These are phyloP conservation scores for Leccinum longicurvipes DNA, from an alignment of 768 basidiomycete species.

Conservation along the genomic window DNA sequence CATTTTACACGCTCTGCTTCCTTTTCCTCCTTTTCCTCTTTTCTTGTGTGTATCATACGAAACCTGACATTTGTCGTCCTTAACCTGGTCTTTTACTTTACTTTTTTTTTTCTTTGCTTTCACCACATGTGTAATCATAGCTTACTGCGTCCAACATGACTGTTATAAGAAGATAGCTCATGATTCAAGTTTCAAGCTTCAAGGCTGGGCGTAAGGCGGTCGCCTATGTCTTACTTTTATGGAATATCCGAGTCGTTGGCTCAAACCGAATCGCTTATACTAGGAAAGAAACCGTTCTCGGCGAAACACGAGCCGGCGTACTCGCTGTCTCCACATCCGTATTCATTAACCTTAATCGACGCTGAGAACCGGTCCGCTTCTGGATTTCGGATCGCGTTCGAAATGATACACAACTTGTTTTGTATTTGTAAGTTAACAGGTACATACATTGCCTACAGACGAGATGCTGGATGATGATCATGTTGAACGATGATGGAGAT, in stretches of 20 bases:
- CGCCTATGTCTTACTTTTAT: too few species aligned
- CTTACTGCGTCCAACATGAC: not conserved
- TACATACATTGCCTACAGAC: not conserved
- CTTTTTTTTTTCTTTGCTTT: not conserved
- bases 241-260: too few species aligned
- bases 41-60: conserved; percentile 16
- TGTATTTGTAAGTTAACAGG: not conserved
- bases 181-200: too few species aligned
- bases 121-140: not conserved
- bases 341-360: conserved; percentile 7
- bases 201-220: too few species aligned
- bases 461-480: not conserved
- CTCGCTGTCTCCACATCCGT: not conserved
- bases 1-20: conserved; percentile 9
- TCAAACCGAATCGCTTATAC: not conserved
- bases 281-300: too few species aligned
- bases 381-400: not conserved
- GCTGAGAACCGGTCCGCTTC: not conserved
- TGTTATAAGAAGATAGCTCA: too few species aligned
- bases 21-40: conserved; percentile 8
- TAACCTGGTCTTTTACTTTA: not conserved
- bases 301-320: not conserved
- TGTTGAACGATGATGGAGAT: not conserved
- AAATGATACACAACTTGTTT: not conserved
- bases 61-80: conserved; percentile 3